phyloP scores from a whole-genome alignment of 78 protist species.

The Speleostelium caveatum region DNA sequence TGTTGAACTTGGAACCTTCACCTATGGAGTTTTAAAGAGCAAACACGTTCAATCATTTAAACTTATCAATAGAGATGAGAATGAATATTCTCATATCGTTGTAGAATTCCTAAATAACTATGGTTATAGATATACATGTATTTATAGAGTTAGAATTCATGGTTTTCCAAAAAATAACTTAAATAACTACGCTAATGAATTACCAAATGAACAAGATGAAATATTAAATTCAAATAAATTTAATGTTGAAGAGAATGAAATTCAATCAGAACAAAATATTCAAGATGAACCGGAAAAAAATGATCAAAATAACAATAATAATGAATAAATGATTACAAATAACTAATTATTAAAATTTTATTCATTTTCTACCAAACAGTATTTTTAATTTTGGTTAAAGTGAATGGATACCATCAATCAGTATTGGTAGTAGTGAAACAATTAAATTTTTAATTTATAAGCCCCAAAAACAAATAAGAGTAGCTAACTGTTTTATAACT shows the following conservation, averaged over 20 bases:
- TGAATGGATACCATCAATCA: no score
- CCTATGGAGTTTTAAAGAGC: neutral
- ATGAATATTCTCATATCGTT: constrained; percentile 24
- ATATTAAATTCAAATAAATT: no score
- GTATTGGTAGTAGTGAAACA: no score
- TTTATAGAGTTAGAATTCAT: constrained; percentile 62
- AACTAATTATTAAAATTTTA: no score
- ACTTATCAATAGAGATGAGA: neutral
- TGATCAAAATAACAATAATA: neutral
- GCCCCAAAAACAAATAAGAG: no score
- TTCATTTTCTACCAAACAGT: no score
- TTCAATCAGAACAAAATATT: neutral
- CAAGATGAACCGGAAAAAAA: no score
- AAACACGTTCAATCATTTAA: constrained; percentile 49
- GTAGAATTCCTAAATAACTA: constrained; percentile 15
- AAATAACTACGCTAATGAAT: neutral
- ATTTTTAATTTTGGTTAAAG: no score
- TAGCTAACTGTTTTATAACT: no score
- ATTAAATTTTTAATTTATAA: no score
- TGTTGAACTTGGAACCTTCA: constrained; percentile 17
- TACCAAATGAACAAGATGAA: no score
- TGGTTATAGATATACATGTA: constrained; percentile 49
- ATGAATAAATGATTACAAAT: no score
- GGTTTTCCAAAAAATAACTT: constrained; percentile 3
- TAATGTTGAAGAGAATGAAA: neutral